phyloP scores from a whole-genome alignment of 139 green algal genomes.

The Axilococcus clingmanii region DNA sequence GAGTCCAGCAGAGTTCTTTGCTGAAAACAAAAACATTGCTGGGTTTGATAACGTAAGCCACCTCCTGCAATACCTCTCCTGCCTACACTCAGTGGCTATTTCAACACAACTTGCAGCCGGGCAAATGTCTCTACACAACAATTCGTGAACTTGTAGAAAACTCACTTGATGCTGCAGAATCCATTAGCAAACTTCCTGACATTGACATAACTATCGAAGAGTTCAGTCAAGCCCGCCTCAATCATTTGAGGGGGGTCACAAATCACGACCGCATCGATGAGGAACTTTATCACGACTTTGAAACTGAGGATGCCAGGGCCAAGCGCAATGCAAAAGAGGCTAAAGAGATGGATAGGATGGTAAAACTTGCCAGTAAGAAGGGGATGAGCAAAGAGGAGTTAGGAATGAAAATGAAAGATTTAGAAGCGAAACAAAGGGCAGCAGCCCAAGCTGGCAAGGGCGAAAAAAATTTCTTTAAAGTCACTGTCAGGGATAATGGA shows the following conservation, averaged over 20 bases:
- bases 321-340: conserved; percentile 74
- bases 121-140: conserved; percentile 94
- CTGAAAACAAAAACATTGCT: conserved; percentile 97
- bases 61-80: background rate
- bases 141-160: conserved; percentile 95
- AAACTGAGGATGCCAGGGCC: conserved; percentile 66
- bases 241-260: conserved; percentile 69
- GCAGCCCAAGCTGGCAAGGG: conserved; percentile 10
- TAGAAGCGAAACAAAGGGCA: conserved; percentile 26
- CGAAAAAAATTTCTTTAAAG: conserved; percentile 64
- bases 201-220: conserved; percentile 79
- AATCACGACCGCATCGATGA: conserved; percentile 73
- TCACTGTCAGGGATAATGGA: conserved; percentile 83
- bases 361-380: conserved; percentile 62
- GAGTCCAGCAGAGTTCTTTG: conserved; percentile 92
- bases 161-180: conserved; percentile 81
- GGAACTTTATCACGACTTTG: conserved; percentile 86
- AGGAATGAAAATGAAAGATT: conserved; percentile 34
- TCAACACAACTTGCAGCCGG: conserved; percentile 53
- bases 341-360: conserved; percentile 62
- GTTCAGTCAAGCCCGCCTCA: conserved; percentile 60
- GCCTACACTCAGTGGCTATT: background rate
- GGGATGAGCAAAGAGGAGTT: conserved; percentile 33
- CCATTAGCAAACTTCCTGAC: conserved; percentile 59
- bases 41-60: conserved; percentile 89